Evolutionary conservation across 2,329 filamentous ascomycete species (phyloP), one percentile per base, ranked within the genome.

Genomic region (Fusarium azukiicola): DNA sequence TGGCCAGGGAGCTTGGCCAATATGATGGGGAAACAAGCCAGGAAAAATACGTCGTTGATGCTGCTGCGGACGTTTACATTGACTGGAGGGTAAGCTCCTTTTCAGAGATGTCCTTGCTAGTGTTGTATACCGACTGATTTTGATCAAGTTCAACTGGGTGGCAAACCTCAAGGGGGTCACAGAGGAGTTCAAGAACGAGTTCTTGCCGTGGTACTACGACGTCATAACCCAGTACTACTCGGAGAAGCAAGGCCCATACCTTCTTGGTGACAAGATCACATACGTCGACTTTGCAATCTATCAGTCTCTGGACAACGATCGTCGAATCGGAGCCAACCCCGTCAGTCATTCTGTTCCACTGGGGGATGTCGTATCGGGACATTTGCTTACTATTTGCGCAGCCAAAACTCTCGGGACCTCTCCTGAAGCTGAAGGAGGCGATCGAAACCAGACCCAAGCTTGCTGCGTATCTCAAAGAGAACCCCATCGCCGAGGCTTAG

Each of bases 241-340:
- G 38, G 76, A 78, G 17, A 69, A 67, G 5, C 44, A 79, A 17
- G 76, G 76, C 0, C 76, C 76, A 19, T 78, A 78, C 7, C 76
- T 78, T 9, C 61, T 78, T 0, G 76, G 76, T 1, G 17, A 78
- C 4, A 54, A 78, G 63, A 46, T 78, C 17, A 78, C 66, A 11
- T 78, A 78, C 23, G 12, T 67, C 8, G 76, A 78, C 47, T 78
- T 78, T 61, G 76, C 76, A 0, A 46, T 78, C 16, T 78, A 79
- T 5, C 74, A 79, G 44, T 79, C 76, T 6, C 50, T 78, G 3
- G 76, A 78, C 6, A 78, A 78, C 6, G 76, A 78, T 8, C 67
- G 36, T 5, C 58, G 76, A 36, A 79, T 71, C 11, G 78, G 78
- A 17, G 42, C 68, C 6, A 49, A 64, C 13, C 76, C 76, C 8